Evolutionary conservation across 108 stramenopile genomes (phyloP), one percentile per base, ranked within the genome.

Genomic region (Skeletonema grethae): DNA sequence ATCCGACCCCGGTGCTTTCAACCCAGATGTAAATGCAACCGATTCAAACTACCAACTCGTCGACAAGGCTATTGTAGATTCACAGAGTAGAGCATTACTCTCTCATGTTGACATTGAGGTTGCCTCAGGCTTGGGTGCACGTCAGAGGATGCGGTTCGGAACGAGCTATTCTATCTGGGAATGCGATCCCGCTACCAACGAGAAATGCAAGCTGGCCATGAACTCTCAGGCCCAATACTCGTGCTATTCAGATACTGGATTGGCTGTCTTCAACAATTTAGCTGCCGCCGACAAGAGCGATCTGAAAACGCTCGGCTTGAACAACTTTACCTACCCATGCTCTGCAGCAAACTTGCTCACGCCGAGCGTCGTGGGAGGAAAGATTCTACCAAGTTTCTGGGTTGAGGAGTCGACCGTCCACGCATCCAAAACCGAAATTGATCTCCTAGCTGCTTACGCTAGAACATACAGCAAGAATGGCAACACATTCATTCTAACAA

Each of bases 101-200:
- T 82, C 84, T 36, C 80, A 82, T 16, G 69, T 84, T 56, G 84
- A 84, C 46, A 65, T 84, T 18, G 84, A 84, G 58, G 75, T 80
- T 24, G 76, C 79, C 13, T 64, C 84, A 15, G 84, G 84, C 29
- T 59, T 82, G 61, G 80, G 67, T 63, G 76, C 76, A 46, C 80
- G 84, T 35, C 50, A 75, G 39, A 65, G 80, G 38, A 81, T 80
- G 72, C 67, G 80, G 43, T 81, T 81, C 30, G 80, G 80, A 24
- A 82, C 68, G n/a, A 84, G 84, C 65, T 77, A 60, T 56, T 84
- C 84, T 53, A 58, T 82, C 77, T 84, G 83, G 83, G 83, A 84
- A 41, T 84, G 83, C 50, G 64, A 84, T 72, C 83, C 83, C 29
- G 48, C 65, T 15, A 76, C 75, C 34, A 84, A 84, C 69, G 61